Conservation (phyloP, 73 alveolate species). For the Blepharisma japonicum region DNA sequence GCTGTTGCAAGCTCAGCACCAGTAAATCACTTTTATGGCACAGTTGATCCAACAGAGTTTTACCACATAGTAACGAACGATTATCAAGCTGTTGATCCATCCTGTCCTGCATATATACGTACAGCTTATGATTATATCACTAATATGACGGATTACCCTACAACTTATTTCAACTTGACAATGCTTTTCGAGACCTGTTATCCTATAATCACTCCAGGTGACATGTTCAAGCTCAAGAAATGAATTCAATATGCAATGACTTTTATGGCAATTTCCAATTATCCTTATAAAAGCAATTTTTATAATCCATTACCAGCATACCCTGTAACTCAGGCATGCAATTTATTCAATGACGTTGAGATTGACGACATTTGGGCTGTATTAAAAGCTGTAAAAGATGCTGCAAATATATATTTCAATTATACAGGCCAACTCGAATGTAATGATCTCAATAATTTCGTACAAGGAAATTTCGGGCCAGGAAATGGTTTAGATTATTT, state of each 20-base stretch:
- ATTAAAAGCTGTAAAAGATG: not conserved
- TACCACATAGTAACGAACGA: conserved; percentile 33
- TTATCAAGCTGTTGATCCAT: not conserved
- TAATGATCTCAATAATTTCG: conserved; percentile 23
- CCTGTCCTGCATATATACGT: conserved; percentile 26
- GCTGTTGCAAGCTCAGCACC: conserved; percentile 75
- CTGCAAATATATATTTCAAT: conserved; percentile 32
- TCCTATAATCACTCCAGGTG: conserved; percentile 33
- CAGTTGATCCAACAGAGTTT: conserved; percentile 51
- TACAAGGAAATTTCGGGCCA: conserved; percentile 32
- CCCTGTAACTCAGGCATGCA: conserved; percentile 61
- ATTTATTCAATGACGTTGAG: not conserved
- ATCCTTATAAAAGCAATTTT: conserved; percentile 61
- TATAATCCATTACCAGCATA: conserved; percentile 64
- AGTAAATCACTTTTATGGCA: conserved; percentile 52
- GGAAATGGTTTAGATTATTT: conserved; percentile 61
- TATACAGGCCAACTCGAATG: conserved; percentile 33
- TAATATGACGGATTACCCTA: not conserved
- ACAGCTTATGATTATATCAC: conserved; percentile 24
- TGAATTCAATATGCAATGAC: conserved; percentile 48
- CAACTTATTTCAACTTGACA: not conserved
- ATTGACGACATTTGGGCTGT: not conserved
- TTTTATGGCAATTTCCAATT: conserved; percentile 65
- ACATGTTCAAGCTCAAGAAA: conserved; percentile 38
- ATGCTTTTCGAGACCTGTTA: conserved; percentile 41